Evolutionary conservation across 208 protist species (phyloP).

Genomic region (Crithidia thermophila): DNA sequence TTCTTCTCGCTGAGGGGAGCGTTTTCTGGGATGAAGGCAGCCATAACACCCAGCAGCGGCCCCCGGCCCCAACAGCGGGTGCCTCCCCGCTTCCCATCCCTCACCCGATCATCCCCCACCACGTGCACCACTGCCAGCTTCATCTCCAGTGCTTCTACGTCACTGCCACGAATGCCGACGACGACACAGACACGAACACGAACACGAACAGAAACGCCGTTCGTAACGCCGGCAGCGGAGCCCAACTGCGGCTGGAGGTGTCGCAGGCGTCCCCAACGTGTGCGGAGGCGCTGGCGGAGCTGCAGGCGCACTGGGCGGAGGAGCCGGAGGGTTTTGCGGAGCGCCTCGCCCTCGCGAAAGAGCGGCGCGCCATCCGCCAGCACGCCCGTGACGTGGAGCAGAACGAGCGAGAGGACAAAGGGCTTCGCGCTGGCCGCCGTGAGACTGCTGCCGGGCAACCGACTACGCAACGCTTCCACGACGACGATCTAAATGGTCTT

Average conservation of each 20-base stretch:
- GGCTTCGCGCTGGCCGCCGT: neutral
- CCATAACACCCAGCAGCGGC: conserved; percentile 35
- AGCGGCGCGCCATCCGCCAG: conserved; percentile 13
- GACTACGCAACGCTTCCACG: neutral
- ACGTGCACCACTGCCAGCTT: conserved; percentile 25
- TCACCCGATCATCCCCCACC: conserved; percentile 15
- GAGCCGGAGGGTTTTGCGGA: conserved; percentile 30
- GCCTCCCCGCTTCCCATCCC: neutral
- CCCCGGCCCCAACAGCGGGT: conserved; percentile 5
- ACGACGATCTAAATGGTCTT: conserved; percentile 21
- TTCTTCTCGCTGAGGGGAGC: conserved; percentile 43
- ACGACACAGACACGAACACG: no score
- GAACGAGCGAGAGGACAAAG: conserved; percentile 30
- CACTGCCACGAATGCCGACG: no score
- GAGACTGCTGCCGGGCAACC: no score
- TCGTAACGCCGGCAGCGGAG: no score
- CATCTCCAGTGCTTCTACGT: conserved; percentile 28
- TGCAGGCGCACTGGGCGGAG: conserved; percentile 29
- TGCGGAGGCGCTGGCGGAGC: conserved; percentile 24
- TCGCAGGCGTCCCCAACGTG: conserved; percentile 25
- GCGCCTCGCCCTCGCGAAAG: conserved; percentile 6
- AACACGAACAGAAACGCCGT: no score
- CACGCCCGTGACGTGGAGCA: conserved; percentile 14
- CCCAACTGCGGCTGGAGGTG: conserved; percentile 28
- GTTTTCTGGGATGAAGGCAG: conserved; percentile 63